phyloP scores from a whole-genome alignment of 1,139 yeast genomes.

The Taiozyma sp. region DNA sequence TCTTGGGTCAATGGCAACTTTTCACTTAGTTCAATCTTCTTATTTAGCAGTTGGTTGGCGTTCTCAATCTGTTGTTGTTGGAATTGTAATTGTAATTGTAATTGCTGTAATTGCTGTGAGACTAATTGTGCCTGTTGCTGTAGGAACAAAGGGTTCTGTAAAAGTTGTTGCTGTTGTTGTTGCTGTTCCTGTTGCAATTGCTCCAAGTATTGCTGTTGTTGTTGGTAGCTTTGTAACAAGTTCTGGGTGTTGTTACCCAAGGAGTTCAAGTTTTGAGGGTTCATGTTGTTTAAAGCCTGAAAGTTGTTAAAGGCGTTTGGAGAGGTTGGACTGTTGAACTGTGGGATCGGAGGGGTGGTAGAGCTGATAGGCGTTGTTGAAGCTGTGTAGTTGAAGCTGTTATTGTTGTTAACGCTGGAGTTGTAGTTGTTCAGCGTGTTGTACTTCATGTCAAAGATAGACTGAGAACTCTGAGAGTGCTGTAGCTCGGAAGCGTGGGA shows the following conservation, averaged over 20 bases:
- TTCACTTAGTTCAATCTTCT: constrained; percentile 7
- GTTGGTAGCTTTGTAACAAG: constrained; percentile 7
- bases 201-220: constrained; percentile 9
- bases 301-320: neutral
- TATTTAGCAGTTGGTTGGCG: constrained; percentile 7
- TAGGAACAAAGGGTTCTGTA: constrained; percentile 7
- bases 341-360: constrained; percentile 6
- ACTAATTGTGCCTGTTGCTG: constrained; percentile 11
- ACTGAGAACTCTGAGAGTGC: constrained; percentile 1
- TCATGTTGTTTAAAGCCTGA: neutral
- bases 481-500: neutral
- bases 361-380: constrained; percentile 4
- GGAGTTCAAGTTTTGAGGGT: neutral
- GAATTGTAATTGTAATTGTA: constrained; percentile 8
- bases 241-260: constrained; percentile 3
- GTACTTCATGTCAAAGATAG: constrained; percentile 1
- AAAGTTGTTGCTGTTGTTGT: constrained; percentile 7
- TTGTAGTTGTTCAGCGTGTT: neutral
- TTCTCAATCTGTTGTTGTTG: constrained; percentile 15
- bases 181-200: constrained; percentile 3
- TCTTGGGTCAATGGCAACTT: constrained; percentile 19
- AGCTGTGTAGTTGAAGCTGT: constrained; percentile 4
- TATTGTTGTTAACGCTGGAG: neutral
- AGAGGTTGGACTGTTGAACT: neutral
- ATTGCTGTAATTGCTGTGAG: constrained; percentile 8